Evolutionary conservation across 1,284 basidiomycete species (phyloP), one percentile per base, ranked within the genome.

Genomic region (Moesziomyces parantarcticus): DNA sequence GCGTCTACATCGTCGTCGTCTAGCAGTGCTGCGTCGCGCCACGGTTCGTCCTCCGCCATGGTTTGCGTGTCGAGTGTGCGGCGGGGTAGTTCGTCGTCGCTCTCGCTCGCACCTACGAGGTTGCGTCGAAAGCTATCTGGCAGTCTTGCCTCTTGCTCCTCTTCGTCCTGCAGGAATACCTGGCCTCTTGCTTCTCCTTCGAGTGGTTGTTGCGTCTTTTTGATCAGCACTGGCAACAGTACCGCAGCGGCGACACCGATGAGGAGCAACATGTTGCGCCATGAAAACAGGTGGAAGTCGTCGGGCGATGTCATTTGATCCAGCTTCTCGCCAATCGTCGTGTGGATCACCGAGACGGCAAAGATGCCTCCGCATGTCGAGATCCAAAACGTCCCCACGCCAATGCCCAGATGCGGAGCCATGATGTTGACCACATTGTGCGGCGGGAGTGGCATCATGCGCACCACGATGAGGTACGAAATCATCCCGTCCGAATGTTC

Each of bases 291-390:
- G 82, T 95, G 90, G 84, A 98, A 97, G 83, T 97, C 95, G 41
- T 89, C 91, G 0, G 94, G 88, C 41, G 89, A 90, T 5, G 95
- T 95, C 94, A 99, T 97, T 70, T 94, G 90, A 77, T 97, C 95
- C 29, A 99, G 87, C 48, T 85, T 84, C 42, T 92, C 91, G 3
- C 96, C 96, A 71, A 99, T 96, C 14, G 93, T 94, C 0, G 92
- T 94, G 83, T 99, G 96, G 79, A 99, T 98, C 68, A 96, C 91
- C 0, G 90, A 90, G 40, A 95, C 91, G 46, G 94, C 94, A 54
- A 94, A 88, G 75, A 97, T 93, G 29, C 95, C 96, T 34, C 97
- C 87, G 84, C 92, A 94, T 0, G 93, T 94, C 75, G 90, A 92
- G 51, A 89, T 85, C 94, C 94, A 99, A 85, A 99, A 99, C 0